phyloP scores from a whole-genome alignment of 2,329 filamentous ascomycete genomes.

The Colletotrichum phormii region DNA sequence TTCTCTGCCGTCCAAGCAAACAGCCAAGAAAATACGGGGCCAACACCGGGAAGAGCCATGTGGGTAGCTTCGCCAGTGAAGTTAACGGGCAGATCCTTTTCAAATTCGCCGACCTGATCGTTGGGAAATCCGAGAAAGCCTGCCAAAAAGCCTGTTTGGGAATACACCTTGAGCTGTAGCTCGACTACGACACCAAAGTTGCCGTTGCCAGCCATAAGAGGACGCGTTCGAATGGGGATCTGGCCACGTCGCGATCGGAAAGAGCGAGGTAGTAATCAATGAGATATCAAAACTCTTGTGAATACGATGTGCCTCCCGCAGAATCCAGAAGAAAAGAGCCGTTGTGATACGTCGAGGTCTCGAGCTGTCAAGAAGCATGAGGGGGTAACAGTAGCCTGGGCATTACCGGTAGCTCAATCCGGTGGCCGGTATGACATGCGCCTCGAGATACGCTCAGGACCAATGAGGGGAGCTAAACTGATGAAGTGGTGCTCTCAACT shows the following conservation, averaged over 20 bases:
- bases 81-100: slow-evolving; percentile 43
- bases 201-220: slow-evolving; percentile 45
- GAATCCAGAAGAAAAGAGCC: neutral
- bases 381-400: neutral
- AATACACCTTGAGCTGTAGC: slow-evolving; percentile 53
- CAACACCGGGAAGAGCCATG: slow-evolving; percentile 20
- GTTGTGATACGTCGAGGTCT: neutral
- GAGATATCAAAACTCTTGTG: neutral
- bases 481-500: neutral
- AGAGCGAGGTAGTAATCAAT: neutral
- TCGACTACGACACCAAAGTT: slow-evolving; percentile 53
- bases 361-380: neutral
- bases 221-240: neutral
- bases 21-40: slow-evolving; percentile 13
- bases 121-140: slow-evolving; percentile 21
- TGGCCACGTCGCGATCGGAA: neutral
- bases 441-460: neutral
- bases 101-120: slow-evolving; percentile 35
- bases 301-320: neutral
- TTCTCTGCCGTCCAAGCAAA: slow-evolving; percentile 26
- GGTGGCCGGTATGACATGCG: neutral
- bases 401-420: neutral
- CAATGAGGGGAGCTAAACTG: neutral
- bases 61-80: slow-evolving; percentile 19
- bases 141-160: slow-evolving; percentile 32